phyloP scores from a whole-genome alignment of 2,329 filamentous ascomycete genomes.

The Colletotrichum spaethianum region DNA sequence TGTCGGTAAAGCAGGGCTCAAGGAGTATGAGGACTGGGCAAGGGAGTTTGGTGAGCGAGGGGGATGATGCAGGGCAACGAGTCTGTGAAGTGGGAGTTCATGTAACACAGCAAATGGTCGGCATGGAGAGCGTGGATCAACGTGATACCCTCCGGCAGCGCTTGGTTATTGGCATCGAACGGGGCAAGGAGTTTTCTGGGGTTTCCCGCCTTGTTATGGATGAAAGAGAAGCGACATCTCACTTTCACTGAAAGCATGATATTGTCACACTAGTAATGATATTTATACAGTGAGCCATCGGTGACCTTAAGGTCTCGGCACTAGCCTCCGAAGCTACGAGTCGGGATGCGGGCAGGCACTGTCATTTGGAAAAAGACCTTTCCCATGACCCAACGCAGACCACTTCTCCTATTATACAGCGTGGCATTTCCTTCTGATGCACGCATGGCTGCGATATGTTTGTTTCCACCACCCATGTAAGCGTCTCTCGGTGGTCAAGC shows the following conservation, averaged over 20 bases:
- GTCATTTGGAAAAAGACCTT: neutral
- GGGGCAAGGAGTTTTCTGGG: neutral
- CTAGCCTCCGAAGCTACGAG: neutral
- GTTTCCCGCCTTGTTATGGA: too few species aligned
- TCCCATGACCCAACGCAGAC: neutral
- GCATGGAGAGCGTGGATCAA: neutral
- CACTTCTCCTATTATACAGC: constrained; percentile 14
- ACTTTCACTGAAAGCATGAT: neutral
- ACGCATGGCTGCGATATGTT: neutral
- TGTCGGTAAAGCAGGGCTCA: constrained; percentile 86
- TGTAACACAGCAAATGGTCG: neutral
- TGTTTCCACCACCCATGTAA: neutral
- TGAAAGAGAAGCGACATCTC: neutral
- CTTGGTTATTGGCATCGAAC: neutral
- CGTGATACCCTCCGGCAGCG: constrained; percentile 8
- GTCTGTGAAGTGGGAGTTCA: neutral
- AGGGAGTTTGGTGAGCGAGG: constrained; percentile 92
- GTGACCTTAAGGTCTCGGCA: neutral
- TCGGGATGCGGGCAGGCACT: neutral
- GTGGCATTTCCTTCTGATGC: neutral
- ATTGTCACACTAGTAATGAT: constrained; percentile 10
- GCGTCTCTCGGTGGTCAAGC: neutral
- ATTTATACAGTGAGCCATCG: neutral
- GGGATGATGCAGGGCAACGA: constrained; percentile 65
- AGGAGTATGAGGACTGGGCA: constrained; percentile 95